phyloP scores from a whole-genome alignment of 306 rosid genomes.

The Hippophae rhamnoides region DNA sequence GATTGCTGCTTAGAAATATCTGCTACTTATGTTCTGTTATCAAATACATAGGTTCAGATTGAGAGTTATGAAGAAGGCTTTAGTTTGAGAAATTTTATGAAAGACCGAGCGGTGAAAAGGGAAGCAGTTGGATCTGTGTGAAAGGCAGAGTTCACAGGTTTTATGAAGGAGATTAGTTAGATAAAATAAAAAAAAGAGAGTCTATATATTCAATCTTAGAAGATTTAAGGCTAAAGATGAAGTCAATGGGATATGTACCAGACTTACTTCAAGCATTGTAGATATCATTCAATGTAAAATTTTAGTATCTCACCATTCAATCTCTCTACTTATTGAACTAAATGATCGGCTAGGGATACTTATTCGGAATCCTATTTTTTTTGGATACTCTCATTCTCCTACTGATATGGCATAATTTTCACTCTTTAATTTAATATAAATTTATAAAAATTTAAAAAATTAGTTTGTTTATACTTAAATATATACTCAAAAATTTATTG shows the following conservation, averaged over 20 bases:
- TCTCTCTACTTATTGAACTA: no score
- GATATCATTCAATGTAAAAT: slow-evolving; percentile 8
- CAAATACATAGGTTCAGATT: slow-evolving; percentile 50
- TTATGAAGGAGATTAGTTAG: slow-evolving; percentile 53
- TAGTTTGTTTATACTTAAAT: no score
- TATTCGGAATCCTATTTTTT: no score
- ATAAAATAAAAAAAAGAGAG: slow-evolving; percentile 33
- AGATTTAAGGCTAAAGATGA: slow-evolving; percentile 29
- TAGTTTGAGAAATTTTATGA: slow-evolving; percentile 48
- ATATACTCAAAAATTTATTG: no score
- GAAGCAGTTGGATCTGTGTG: slow-evolving; percentile 64
- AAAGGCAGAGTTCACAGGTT: slow-evolving; percentile 54
- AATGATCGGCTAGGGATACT: no score
- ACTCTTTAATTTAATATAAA: no score
- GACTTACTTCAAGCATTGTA: slow-evolving; percentile 17
- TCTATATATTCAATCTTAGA: slow-evolving; percentile 41
- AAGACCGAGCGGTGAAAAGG: slow-evolving; percentile 49
- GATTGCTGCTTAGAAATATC: slow-evolving; percentile 55
- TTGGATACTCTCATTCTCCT: no score
- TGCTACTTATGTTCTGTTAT: slow-evolving; percentile 56
- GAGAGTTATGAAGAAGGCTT: slow-evolving; percentile 41
- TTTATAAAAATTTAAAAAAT: no score
- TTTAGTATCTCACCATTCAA: not conserved
- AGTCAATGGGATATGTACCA: slow-evolving; percentile 14
- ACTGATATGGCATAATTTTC: no score